Base-by-base conservation (phyloP, 2,329 filamentous ascomycete species). In the Microcyclosporella mali region DNA sequence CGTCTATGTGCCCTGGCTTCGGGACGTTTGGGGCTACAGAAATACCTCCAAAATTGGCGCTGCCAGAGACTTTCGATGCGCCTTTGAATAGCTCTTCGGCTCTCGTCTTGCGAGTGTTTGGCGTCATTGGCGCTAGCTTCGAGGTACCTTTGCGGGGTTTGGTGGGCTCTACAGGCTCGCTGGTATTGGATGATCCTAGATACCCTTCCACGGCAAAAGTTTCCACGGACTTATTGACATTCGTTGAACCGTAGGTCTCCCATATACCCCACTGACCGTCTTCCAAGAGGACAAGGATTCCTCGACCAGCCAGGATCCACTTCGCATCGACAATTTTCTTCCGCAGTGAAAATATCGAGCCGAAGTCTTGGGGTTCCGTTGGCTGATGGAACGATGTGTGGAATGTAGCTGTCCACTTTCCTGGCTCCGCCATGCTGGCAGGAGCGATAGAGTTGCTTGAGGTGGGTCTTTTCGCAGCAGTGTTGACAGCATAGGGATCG, bases 201-300 rank as follows among this genome's bases (percentile, higher is more conserved):
- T 49, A 63, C 12, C 62, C 61, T 16, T 51, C 50, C 7, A 63
- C 42, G 2, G 51, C 51, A 31, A 64, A 61, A 7, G 57, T 49
- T 32, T 55, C 51, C 12, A 57, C 33, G 4, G 38, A 47, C 28
- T 56, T 57, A 30, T 45, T 49, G 18, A 39, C 27, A 32, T 47
- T 37, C 4, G 47, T 17, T 8, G 49, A 16, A 18, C 42, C 45
- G 17, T 29, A 36, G 4, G 69, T 50, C 48, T 71, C 70, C 71
- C 72, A 75, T n/a, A 75, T 60, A 10, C 72, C 72, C 72, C 72
- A 75, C 56, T 74, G 68, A 8, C 72, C 72, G 50, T 74, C 71
- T 40, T 66, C 62, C 6, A 73, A 59, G 8, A 76, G 55, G 4
- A 65, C 66, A n/a, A 75, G 50, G 16, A 75, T 65, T 30, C 66